Conservation (phyloP, 768 basidiomycete genomes). For the Tricholoma terreum region DNA sequence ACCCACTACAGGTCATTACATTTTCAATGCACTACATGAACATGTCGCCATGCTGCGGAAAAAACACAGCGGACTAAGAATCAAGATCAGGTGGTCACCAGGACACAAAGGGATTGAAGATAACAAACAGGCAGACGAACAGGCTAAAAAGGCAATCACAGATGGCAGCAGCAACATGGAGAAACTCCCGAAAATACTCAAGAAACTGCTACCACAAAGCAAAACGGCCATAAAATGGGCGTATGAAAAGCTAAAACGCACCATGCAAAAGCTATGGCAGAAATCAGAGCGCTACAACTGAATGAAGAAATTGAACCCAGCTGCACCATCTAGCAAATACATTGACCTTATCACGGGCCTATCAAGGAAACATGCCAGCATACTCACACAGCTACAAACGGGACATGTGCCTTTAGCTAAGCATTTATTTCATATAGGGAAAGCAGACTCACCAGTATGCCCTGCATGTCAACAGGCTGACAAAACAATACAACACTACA, state of each 20-base stretch:
- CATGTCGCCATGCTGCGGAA: too few relatives aligned
- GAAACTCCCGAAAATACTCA: background rate
- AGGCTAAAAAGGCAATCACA: too few relatives aligned
- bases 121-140: too few relatives aligned
- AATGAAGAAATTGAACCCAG: slow-evolving; percentile 7
- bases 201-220: slow-evolving; percentile 1
- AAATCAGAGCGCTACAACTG: background rate
- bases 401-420: too few relatives aligned
- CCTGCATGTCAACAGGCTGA: too few relatives aligned
- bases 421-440: slow-evolving; percentile 26
- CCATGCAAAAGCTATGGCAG: background rate
- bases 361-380: slow-evolving; percentile 11
- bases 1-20: too few relatives aligned
- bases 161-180: background rate
- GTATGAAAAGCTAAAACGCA: background rate
- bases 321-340: slow-evolving; percentile 15
- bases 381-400: slow-evolving; percentile 29
- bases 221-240: slow-evolving; percentile 1
- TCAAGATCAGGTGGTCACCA: too few relatives aligned
- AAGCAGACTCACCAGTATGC: slow-evolving; percentile 20
- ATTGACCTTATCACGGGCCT: slow-evolving; percentile 6
- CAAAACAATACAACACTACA: too few relatives aligned
- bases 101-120: too few relatives aligned
- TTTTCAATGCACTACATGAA: too few relatives aligned
- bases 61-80: too few relatives aligned